Base-by-base conservation (phyloP, 2,329 filamentous ascomycete genomes). In the Fusarium avenaceum region DNA sequence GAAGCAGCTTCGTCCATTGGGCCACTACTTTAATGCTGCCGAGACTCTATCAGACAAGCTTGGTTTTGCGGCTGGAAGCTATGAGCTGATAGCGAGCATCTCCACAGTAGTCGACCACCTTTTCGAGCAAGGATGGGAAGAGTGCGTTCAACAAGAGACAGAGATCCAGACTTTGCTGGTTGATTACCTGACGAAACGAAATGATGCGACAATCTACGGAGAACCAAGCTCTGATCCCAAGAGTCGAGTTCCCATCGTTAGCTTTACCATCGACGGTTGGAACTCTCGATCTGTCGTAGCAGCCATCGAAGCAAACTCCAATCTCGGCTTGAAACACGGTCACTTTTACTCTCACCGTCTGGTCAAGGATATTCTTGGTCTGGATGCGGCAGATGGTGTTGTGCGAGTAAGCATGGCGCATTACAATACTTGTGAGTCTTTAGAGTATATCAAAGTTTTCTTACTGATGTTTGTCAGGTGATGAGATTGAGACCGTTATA, bases 331-430 rank as follows among this genome's bases (percentile, higher is more conserved):
- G 62, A 80, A 90, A 47, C 91, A 86, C 84, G 91, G 91, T 0
- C 82, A 86, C 44, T 92, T 93, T 71, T 93, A 93, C 76, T 89
- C 86, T 14, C 86, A 90, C 70, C 80, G 90, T 17, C 74, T 92
- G 66, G 81, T 86, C 14, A 80, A 86, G 59, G 86, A 90, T 3
- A 79, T 91, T 0, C 74, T 92, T 38, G 83, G 83, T 0, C 77
- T 91, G 49, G 84, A 81, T 1, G 81, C 85, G 10, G 84, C 56
- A 2, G 74, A 91, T 68, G 91, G 89, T 0, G 86, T 92, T 10
- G 84, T 91, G 6, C 83, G 91, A 65, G 87, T 92, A n/a, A 91
- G 89, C 71, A 83, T 92, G 82, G 84, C 90, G 55, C 90, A 92
- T 77, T 93, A 93, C 74, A 93, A 93, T 71, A 91, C 89, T 4